Percentiles rank a stretch among this genome's conserved stretches.
Evolutionary conservation across 2,329 filamentous ascomycete genomes (phyloP).

Genomic region (Pseudogymnoascus sp.): DNA sequence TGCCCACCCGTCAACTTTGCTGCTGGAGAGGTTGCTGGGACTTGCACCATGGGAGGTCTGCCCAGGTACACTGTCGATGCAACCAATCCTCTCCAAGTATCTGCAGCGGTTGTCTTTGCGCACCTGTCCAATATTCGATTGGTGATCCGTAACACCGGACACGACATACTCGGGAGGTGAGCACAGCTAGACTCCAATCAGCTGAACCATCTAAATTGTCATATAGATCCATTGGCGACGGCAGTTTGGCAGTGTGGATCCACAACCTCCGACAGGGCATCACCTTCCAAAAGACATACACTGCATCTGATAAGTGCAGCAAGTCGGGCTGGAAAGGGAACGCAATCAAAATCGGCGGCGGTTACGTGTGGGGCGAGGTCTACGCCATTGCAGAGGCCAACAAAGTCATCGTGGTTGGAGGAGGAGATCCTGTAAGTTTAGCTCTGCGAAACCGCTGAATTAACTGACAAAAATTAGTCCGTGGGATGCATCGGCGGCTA

Average conservation of each 20-base stretch:
- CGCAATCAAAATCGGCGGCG: slow-evolving; percentile 33
- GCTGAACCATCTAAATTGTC: not conserved
- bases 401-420: slow-evolving; percentile 33
- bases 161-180: slow-evolving; percentile 37
- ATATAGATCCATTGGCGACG: slow-evolving; percentile 24
- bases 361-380: slow-evolving; percentile 31
- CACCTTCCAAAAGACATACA: slow-evolving; percentile 20
- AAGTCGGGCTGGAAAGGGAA: slow-evolving; percentile 28
- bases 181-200: not conserved
- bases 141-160: slow-evolving; percentile 38
- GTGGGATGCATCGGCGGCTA: slow-evolving; percentile 33
- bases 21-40: slow-evolving; percentile 20
- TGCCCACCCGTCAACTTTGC: slow-evolving; percentile 31
- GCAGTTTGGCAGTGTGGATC: slow-evolving; percentile 38
- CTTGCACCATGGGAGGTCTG: slow-evolving; percentile 33
- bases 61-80: slow-evolving; percentile 35
- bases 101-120: slow-evolving; percentile 38
- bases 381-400: slow-evolving; percentile 27
- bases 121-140: slow-evolving; percentile 38
- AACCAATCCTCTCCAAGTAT: slow-evolving; percentile 31
- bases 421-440: slow-evolving; percentile 24
- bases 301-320: slow-evolving; percentile 20
- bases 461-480: slow-evolving; percentile 24
- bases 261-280: slow-evolving; percentile 36
- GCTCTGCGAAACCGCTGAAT: slow-evolving; percentile 21